phyloP scores from a whole-genome alignment of 495 filamentous ascomycete species.

The Aspergillus ellipticus region DNA sequence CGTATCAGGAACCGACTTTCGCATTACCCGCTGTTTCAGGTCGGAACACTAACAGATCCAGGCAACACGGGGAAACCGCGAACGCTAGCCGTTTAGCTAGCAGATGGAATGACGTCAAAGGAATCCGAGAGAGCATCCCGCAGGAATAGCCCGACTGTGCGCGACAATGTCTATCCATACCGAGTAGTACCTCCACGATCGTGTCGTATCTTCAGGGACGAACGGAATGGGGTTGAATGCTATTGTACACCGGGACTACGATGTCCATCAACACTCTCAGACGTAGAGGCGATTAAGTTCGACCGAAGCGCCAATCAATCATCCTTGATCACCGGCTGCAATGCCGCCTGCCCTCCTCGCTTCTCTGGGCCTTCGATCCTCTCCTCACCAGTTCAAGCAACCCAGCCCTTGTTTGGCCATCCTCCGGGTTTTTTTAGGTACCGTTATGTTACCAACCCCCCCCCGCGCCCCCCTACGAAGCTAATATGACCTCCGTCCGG shows the following conservation, averaged over 20 bases:
- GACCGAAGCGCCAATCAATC: background rate
- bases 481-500: background rate
- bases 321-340: slow-evolving; percentile 11
- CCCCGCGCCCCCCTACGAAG: background rate
- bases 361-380: slow-evolving; percentile 6
- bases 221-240: background rate
- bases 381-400: background rate
- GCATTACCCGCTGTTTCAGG: slow-evolving; percentile 6
- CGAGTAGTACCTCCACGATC: background rate
- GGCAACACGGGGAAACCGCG: background rate
- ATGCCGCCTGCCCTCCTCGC: slow-evolving; percentile 13
- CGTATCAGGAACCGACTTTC: background rate
- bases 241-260: background rate
- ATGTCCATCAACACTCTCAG: too few species aligned
- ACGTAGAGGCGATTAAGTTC: background rate
- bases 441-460: background rate
- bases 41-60: slow-evolving; percentile 1
- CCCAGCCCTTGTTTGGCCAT: background rate
- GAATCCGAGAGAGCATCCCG: background rate
- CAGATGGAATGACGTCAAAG: slow-evolving; percentile 8
- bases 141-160: background rate
- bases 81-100: slow-evolving; percentile 4
- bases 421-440: background rate
- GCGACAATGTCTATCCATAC: background rate
- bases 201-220: background rate